Percentiles rank a stretch among this genome's conserved stretches.
Evolutionary conservation across 805 yeast genomes (phyloP).

Genomic region (Blastobotrys americana): DNA sequence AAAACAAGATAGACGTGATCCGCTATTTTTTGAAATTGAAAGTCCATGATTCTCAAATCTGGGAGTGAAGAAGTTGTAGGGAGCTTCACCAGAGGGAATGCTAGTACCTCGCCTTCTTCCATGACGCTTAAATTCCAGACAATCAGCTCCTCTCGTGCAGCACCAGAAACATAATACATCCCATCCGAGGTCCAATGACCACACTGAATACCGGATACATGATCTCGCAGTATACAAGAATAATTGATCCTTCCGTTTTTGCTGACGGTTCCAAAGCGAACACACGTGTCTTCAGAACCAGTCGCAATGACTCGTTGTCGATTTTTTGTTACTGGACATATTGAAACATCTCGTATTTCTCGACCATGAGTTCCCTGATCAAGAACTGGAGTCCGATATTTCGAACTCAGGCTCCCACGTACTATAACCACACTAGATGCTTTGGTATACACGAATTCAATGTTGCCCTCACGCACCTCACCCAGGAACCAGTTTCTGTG

Average conservation of each 20-base stretch:
- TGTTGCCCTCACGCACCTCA: conserved; percentile 1
- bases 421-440: conserved; percentile 35
- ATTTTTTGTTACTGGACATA: conserved; percentile 21
- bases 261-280: conserved; percentile 45
- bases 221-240: conserved; percentile 63
- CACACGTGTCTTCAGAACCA: conserved; percentile 84
- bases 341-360: conserved; percentile 67
- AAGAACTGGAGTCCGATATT: conserved; percentile 26
- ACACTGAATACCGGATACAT: conserved; percentile 82
- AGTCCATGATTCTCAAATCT: conserved; percentile 87
- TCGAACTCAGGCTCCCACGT: conserved; percentile 2
- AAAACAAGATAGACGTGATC: conserved; percentile 40
- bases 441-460: conserved; percentile 52
- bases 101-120: conserved; percentile 26
- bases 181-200: conserved; percentile 43
- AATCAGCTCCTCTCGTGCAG: conserved; percentile 76
- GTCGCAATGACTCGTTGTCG: conserved; percentile 44
- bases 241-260: conserved; percentile 39
- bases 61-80: conserved; percentile 56
- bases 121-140: conserved; percentile 59
- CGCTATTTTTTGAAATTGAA: conserved; percentile 39
- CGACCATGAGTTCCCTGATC: conserved; percentile 81
- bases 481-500: conserved; percentile 73
- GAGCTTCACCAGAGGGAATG: conserved; percentile 45
- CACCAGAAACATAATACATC: conserved; percentile 41